phyloP scores from a whole-genome alignment of 768 basidiomycete species.

The Cyathus striatus region DNA sequence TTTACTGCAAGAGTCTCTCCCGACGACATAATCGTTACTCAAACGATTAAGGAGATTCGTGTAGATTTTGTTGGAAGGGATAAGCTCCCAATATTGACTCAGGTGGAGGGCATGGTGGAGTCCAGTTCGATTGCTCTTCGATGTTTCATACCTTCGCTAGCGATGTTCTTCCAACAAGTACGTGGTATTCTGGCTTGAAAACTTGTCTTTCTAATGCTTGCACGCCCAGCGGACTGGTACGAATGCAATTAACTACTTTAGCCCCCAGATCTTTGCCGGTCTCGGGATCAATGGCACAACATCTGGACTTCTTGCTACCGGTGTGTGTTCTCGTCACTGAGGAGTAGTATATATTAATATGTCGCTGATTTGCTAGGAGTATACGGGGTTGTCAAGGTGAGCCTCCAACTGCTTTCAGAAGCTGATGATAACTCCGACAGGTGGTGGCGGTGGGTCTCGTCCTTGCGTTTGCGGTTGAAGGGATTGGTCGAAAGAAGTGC shows the following conservation, averaged over 20 bases:
- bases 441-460: slow-evolving; percentile 33
- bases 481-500: slow-evolving; percentile 42
- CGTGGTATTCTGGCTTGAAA: too few relatives aligned
- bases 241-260: slow-evolving; percentile 52
- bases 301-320: slow-evolving; percentile 45
- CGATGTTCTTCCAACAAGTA: slow-evolving; percentile 40
- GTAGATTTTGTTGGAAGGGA: slow-evolving; percentile 41
- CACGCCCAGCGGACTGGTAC: slow-evolving; percentile 52
- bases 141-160: slow-evolving; percentile 38
- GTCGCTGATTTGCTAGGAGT: slow-evolving; percentile 19
- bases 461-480: slow-evolving; percentile 42
- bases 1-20: slow-evolving; percentile 22
- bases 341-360: too few relatives aligned
- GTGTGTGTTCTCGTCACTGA: too few relatives aligned
- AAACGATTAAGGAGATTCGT: slow-evolving; percentile 40
- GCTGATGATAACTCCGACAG: slow-evolving; percentile 16
- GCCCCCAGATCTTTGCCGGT: slow-evolving; percentile 43
- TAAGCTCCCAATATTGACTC: slow-evolving; percentile 22
- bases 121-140: slow-evolving; percentile 34
- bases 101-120: slow-evolving; percentile 39
- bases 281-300: slow-evolving; percentile 40
- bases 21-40: slow-evolving; percentile 27
- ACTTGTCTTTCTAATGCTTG: too few relatives aligned
- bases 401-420: not conserved
- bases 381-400: slow-evolving; percentile 29